Base-by-base conservation (phyloP, 192 early-diverging fungal genomes). In the Mortierella alpina region DNA sequence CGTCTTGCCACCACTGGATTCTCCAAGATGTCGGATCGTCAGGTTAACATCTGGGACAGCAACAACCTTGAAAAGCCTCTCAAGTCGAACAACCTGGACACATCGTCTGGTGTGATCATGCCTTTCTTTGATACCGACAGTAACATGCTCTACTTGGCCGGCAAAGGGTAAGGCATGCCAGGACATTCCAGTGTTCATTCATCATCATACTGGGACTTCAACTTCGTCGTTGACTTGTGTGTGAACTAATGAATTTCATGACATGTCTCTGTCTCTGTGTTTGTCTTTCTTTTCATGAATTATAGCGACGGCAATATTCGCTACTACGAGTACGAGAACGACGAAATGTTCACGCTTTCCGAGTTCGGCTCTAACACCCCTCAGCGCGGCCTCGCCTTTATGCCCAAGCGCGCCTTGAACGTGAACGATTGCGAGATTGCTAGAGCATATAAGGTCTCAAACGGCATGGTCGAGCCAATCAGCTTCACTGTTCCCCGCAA, bases 241-340 rank as follows among this genome's bases (percentile, higher is more conserved):
- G 31, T 31, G 31, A 3, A 31, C 31, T 31, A 31, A 31, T 31
- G 31, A 31, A 31, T 56, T 39, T 31, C 45, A 8, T 23, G 6
- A 6, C 8, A 41, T 23, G 56, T 48, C n/a, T 75, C 23, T 67
- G 31, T 31, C 31, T n/a, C n/a, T n/a, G n/a, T n/a, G n/a, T n/a
- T n/a, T n/a, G n/a, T n/a, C n/a, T n/a, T n/a, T n/a, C n/a, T n/a
- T n/a, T 52, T 48, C 9, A 63, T 13, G n/a, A 13, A 15, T 39
- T 5, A 2, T 59, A 95, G 98, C 72, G 98, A 99, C 86, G 98
- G 96, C 49, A 99, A 96, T 85, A 98, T 99, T 82, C 93, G 97
- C 41, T 99, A 99, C 88, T 99, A 94, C 82, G 98, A 99, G 88
- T 98, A 93, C 80, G 94, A 93, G 64, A 95, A 98, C 75, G 97